A percentile compares a stretch with the other conserved stretches of the same genome.
Conservation (phyloP, 2,329 filamentous ascomycete species). For the Escovopsis sp. region DNA sequence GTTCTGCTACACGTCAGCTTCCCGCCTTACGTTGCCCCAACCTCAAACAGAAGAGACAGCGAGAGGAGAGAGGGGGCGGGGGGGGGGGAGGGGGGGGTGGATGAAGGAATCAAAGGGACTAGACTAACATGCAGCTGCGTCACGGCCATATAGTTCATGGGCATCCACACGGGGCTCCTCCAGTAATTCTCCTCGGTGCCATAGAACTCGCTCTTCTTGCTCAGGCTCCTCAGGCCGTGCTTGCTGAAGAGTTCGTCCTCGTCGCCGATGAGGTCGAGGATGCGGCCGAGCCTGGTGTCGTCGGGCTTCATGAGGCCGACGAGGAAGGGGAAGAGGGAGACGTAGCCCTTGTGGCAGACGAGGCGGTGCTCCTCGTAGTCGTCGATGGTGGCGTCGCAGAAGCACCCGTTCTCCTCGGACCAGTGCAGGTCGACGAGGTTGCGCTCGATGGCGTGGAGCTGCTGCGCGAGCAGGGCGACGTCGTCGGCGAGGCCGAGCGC, state of each 20-base stretch:
- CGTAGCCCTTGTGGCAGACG: slow-evolving; percentile 93
- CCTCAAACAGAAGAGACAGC: no score
- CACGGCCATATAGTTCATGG: slow-evolving; percentile 83
- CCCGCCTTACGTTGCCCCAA: not conserved
- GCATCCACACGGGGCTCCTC: slow-evolving; percentile 88
- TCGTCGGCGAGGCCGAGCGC: slow-evolving; percentile 67
- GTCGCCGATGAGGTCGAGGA: slow-evolving; percentile 65
- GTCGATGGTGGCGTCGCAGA: slow-evolving; percentile 90
- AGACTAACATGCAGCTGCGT: slow-evolving; percentile 60
- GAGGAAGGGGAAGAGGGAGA: slow-evolving; percentile 85
- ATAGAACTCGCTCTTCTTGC: slow-evolving; percentile 68
- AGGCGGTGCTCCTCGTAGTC: slow-evolving; percentile 81
- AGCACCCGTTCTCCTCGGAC: slow-evolving; percentile 65
- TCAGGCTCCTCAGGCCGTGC: slow-evolving; percentile 79
- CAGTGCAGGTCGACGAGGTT: slow-evolving; percentile 94
- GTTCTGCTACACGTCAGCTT: slow-evolving; percentile 28
- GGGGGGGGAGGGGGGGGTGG: no score
- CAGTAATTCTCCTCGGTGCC: slow-evolving; percentile 94
- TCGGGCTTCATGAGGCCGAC: slow-evolving; percentile 63
- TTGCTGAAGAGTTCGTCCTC: slow-evolving; percentile 80
- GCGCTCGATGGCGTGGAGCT: slow-evolving; percentile 59
- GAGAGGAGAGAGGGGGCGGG: no score
- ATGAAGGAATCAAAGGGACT: no score
- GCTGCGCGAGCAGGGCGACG: slow-evolving; percentile 52
- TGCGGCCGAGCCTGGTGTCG: slow-evolving; percentile 56